Base-by-base conservation (phyloP, 208 protist genomes). In the Kentomonas sorsogonicus region DNA sequence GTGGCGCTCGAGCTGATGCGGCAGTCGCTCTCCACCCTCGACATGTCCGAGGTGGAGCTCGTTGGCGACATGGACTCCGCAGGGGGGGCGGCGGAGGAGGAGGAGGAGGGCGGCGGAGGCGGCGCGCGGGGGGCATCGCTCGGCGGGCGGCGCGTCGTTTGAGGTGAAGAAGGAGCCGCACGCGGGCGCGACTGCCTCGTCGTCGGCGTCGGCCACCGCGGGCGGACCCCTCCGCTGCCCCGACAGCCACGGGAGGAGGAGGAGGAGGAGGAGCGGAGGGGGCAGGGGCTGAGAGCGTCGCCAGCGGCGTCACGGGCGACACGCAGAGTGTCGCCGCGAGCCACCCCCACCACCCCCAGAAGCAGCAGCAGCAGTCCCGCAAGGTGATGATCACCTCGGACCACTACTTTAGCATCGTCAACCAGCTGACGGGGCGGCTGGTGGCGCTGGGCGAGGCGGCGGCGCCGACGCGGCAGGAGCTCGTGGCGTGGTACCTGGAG, bases 1-100 rank as follows among this genome's bases (percentile, higher is more conserved):
- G 78, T 93, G 44, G 85, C 83, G 44, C 60, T 95, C 62, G 86
- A 92, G 71, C 73, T 95, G 9, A 95, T 95, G 89, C 80, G 86
- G 33, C 79, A 91, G 73, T 95, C 89, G 2, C 62, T 95, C 16
- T 93, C 85, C 9, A 92, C 85, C 4, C 64, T 91, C 27, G 89
- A 95, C 56, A 90, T 93, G 80, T 91, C 83, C 0, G 88, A 94
- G 55, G 75, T 94, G 25, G 84, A 94, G 70, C 72, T 94, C 16
- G 71, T 77, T 4, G 88, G 73, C 30, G 69, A 63, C 7, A 48
- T 80, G 4, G 88, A 72, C 30, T 71, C 63, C 1, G 57, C 51
- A 1, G 66, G 62, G 7, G 51, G 66, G 0, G 66, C 70, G 26
- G 45, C 9, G 20, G 46, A 43, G 58, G 44, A 25, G 29, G 60